phyloP scores from a whole-genome alignment of 2,329 filamentous ascomycete genomes.

The Macrophomina phaseolina region DNA sequence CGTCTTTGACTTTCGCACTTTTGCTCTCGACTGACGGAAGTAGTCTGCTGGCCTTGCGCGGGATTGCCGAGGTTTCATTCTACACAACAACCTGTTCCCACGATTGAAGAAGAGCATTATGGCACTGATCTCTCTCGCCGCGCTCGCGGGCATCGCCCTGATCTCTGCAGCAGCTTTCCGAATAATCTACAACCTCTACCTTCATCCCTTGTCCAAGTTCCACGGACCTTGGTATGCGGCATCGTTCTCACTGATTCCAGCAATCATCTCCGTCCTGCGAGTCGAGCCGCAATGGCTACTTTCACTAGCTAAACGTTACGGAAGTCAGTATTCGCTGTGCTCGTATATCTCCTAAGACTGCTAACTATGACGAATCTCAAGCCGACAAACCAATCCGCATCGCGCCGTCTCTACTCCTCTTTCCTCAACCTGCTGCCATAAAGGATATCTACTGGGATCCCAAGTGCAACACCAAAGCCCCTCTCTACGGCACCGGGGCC shows the following conservation, averaged over 20 bases:
- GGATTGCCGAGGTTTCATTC: neutral
- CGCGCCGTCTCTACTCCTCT: constrained; percentile 46
- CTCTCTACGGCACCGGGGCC: constrained; percentile 44
- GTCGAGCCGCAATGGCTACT: constrained; percentile 40
- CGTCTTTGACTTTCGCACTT: neutral
- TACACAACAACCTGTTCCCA: neutral
- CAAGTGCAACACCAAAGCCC: constrained; percentile 43
- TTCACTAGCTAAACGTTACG: constrained; percentile 39
- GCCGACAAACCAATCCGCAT: constrained; percentile 46
- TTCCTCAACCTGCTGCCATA: constrained; percentile 42
- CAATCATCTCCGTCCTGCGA: constrained; percentile 36
- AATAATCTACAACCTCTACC: constrained; percentile 16
- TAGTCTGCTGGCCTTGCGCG: neutral
- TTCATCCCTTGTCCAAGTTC: constrained; percentile 22
- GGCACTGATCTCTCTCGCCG: neutral
- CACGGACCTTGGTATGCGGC: constrained; percentile 22
- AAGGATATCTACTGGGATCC: constrained; percentile 50
- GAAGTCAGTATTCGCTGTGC: constrained; percentile 30
- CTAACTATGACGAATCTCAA: constrained; percentile 12
- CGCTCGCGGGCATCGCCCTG: neutral
- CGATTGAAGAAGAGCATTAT: neutral
- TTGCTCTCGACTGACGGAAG: too few species aligned
- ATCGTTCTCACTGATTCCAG: constrained; percentile 20
- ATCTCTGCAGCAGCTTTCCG: neutral
- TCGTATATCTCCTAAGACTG: neutral